Evolutionary conservation across 106 monocot genomes (phyloP), one percentile per base, ranked within the genome.

Genomic region (Triglochin maritima): DNA sequence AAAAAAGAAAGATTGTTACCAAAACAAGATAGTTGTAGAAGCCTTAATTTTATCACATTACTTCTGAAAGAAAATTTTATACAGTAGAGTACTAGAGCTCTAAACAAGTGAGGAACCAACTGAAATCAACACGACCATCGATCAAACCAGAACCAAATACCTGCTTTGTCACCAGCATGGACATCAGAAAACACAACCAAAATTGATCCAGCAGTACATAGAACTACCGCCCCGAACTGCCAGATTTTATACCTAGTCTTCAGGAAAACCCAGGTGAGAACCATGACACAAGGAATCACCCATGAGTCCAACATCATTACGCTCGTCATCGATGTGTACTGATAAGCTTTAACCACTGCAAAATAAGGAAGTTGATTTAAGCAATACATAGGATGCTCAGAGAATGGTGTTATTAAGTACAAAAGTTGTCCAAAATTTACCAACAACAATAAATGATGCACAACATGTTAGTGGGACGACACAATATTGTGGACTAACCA

Each of bases 221-320:
- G 71, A 48, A 68, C 85, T 43, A 86, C 86, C 64, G 90, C 90
- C 62, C 62, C 63, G 74, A 85, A 84, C 47, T 90, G 87, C 71
- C 64, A 71, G 43, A 81, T 50, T 69, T 76, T 80, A 60, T 96
- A 96, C 53, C 83, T 77, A n/a, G 95, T 90, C 83, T 85, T 96
- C 76, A 96, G 63, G 66, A 96, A 88, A 7, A 91, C 29, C 87
- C 87, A 90, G 0, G 95, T 96, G 68, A 96, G 78, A 61, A 96
- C 66, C 42, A 96, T 82, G 43, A 96, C 95, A 70, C 80, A 96
- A 54, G 95, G 95, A 59, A 96, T 90, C 7, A 81, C 43, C 87
- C 95, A 96, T 56, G 87, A 85, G 76, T 90, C 90, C 72, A 96
- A 73, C 66, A 96, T 78, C 95, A 90, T 96, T 63, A 96, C 83